Evolutionary conservation across 2,329 filamentous ascomycete genomes (phyloP).

Genomic region (Alternaria brassicae): DNA sequence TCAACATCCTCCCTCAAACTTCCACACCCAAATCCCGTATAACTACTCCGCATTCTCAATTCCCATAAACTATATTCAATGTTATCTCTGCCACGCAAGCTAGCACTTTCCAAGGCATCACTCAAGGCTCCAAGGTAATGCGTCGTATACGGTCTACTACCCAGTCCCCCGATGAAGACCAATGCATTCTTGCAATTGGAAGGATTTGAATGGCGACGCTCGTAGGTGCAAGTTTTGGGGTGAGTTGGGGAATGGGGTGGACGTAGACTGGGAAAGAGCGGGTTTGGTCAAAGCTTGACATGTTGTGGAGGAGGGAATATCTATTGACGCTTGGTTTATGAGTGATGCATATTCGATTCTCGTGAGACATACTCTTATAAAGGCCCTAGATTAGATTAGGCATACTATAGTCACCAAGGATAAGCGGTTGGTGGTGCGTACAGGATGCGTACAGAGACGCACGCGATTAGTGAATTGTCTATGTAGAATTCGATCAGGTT

Average conservation of each 20-base stretch:
- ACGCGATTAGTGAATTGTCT: background rate
- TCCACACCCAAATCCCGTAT: constrained; percentile 27
- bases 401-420: background rate
- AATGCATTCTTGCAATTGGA: constrained; percentile 16
- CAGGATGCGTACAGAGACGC: background rate
- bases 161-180: constrained; percentile 27
- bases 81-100: background rate
- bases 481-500: background rate
- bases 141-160: constrained; percentile 23
- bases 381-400: background rate
- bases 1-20: constrained; percentile 25
- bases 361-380: background rate
- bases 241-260: constrained; percentile 18
- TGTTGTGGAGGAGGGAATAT: background rate
- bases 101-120: background rate
- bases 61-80: constrained; percentile 24
- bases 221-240: constrained; percentile 22
- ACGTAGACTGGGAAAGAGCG: constrained; percentile 15
- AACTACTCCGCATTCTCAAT: constrained; percentile 29
- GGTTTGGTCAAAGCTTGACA: background rate
- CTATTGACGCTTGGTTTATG: background rate
- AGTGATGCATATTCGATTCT: background rate
- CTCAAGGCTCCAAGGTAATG: constrained; percentile 4
- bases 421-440: background rate
- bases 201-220: constrained; percentile 13